A percentile compares a stretch with the other conserved stretches of the same genome.
These are phyloP conservation scores for Coffea canephora DNA, from an alignment of 257 asterid genomes.

Conservation along the genomic window DNA sequence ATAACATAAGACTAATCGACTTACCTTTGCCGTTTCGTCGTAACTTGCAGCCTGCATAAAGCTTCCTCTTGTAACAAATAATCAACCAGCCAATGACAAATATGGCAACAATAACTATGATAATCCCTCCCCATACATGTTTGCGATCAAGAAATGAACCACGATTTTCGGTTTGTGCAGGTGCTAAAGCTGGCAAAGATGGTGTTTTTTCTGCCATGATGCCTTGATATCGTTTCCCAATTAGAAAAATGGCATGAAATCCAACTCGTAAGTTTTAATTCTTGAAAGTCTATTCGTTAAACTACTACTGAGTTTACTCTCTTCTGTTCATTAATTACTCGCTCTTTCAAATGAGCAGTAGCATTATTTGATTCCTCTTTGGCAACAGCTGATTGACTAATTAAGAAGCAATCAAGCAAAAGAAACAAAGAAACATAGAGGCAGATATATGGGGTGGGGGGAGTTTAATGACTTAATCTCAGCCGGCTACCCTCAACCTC, in stretches of 20 bases:
- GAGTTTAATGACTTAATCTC: background rate
- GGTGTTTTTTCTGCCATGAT: conserved; percentile 9
- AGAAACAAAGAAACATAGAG: background rate
- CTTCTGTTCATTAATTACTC: no score
- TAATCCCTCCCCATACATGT: conserved; percentile 38
- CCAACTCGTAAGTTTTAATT: no score
- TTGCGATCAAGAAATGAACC: conserved; percentile 21
- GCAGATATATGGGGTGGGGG: background rate
- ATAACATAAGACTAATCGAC: background rate
- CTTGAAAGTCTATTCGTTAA: no score
- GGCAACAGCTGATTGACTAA: background rate
- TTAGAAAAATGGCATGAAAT: background rate
- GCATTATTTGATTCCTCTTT: background rate
- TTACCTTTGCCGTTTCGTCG: conserved; percentile 39
- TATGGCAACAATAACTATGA: conserved; percentile 27
- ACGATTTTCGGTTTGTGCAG: background rate
- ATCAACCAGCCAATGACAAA: conserved; percentile 38
- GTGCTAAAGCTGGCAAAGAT: background rate
- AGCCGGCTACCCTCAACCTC: background rate
- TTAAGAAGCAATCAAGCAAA: background rate
- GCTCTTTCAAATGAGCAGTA: background rate
- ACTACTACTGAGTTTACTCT: no score
- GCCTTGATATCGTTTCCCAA: background rate
- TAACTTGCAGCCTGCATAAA: conserved; percentile 31
- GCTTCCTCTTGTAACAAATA: conserved; percentile 51